These are phyloP conservation scores for Prunus dulcis DNA, from an alignment of 306 rosid genomes.

Conservation along the genomic window DNA sequence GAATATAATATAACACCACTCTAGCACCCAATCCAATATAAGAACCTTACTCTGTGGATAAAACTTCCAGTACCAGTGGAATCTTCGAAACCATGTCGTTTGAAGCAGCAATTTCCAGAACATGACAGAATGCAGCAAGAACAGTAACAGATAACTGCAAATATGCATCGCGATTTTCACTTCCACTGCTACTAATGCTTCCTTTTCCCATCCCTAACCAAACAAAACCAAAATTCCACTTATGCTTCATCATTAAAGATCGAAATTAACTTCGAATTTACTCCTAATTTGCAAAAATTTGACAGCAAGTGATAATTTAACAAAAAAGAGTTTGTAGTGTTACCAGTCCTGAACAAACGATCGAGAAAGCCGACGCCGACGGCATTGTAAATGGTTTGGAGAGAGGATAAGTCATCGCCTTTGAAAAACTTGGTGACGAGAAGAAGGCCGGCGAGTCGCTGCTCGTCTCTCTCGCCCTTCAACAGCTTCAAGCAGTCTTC, in stretches of 20 bases:
- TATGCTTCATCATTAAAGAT: not conserved
- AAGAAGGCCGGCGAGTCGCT: constrained; percentile 90
- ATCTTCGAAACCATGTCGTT: constrained; percentile 63
- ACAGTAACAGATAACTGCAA: constrained; percentile 69
- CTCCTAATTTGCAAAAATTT: not conserved
- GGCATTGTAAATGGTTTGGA: constrained; percentile 61
- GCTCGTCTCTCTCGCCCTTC: constrained; percentile 86
- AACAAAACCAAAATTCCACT: not conserved
- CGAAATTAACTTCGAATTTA: not conserved
- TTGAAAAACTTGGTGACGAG: constrained; percentile 77
- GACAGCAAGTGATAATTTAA: not conserved
- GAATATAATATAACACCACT: not conserved
- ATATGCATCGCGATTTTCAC: constrained; percentile 64
- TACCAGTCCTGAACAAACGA: constrained; percentile 79
- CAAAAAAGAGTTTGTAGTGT: not conserved
- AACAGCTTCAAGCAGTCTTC: constrained; percentile 87
- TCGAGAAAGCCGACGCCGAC: constrained; percentile 72
- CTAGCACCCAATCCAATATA: not conserved
- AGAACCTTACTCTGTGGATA: constrained; percentile 56
- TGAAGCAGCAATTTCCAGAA: constrained; percentile 72
- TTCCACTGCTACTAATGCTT: constrained; percentile 28
- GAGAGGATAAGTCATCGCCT: constrained; percentile 61
- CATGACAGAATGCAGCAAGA: constrained; percentile 79
- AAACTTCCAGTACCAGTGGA: constrained; percentile 58
- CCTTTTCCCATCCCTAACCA: constrained; percentile 66